Percentiles rank a stretch among this genome's conserved stretches.
Evolutionary conservation across 1,284 basidiomycete species (phyloP).

Genomic region (Taiwanofungus camphoratus): DNA sequence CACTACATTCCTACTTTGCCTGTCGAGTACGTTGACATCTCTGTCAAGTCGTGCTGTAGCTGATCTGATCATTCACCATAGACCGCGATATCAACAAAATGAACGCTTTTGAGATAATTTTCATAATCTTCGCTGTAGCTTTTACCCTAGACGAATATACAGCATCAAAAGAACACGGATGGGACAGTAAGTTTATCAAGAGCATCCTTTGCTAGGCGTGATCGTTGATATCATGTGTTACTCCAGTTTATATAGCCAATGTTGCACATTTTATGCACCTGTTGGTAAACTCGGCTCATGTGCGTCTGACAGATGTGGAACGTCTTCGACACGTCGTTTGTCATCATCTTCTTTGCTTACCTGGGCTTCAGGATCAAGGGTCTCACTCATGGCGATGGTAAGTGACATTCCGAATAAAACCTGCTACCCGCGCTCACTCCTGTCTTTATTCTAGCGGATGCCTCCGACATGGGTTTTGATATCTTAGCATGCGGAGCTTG

Average conservation of each 20-base stretch:
- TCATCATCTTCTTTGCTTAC: conserved; percentile 70
- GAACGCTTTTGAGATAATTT: conserved; percentile 62
- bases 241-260: conserved; percentile 75
- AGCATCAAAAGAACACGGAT: conserved; percentile 77
- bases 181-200: conserved; percentile 58
- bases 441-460: conserved; percentile 32
- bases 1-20: conserved; percentile 66
- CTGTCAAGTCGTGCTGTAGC: no score
- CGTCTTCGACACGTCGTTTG: conserved; percentile 77
- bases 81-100: conserved; percentile 49
- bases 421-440: background rate
- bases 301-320: conserved; percentile 67
- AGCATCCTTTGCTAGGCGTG: background rate
- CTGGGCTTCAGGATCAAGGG: conserved; percentile 63
- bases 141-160: conserved; percentile 82
- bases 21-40: conserved; percentile 42
- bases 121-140: conserved; percentile 70
- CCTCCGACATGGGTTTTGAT: conserved; percentile 75
- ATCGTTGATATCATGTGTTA: conserved; percentile 1
- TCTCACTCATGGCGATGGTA: conserved; percentile 51
- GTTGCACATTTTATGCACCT: conserved; percentile 36
- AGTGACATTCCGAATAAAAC: conserved; percentile 15
- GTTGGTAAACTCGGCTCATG: background rate
- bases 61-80: no score
- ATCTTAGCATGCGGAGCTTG: conserved; percentile 82